These are phyloP conservation scores for Gossypium mustelinum DNA, from an alignment of 345 rosid genomes.

Conservation along the genomic window DNA sequence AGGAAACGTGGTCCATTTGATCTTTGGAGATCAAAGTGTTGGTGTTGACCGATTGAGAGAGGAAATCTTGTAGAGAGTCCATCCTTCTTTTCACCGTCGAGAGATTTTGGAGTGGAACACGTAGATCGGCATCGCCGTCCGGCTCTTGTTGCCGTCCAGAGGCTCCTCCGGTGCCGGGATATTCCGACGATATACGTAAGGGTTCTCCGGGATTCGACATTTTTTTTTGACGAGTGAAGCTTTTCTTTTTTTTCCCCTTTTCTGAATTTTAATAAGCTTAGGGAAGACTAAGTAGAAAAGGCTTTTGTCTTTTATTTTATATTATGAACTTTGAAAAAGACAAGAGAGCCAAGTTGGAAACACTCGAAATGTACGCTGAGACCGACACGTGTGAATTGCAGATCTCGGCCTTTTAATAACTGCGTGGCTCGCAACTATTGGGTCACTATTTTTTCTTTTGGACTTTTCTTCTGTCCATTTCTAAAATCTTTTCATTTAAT, in stretches of 20 bases:
- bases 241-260: too few species aligned
- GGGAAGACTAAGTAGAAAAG: neutral
- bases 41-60: slow-evolving; percentile 39
- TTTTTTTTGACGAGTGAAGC: neutral
- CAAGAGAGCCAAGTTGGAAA: neutral
- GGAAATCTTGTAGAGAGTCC: slow-evolving; percentile 44
- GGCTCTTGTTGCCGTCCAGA: neutral
- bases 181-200: neutral
- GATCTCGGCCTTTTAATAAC: neutral
- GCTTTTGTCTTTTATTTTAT: neutral
- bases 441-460: too few species aligned
- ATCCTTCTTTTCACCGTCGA: slow-evolving; percentile 33
- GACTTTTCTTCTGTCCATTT: too few species aligned
- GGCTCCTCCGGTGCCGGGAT: neutral
- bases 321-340: neutral
- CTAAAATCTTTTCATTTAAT: too few species aligned
- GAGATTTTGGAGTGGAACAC: slow-evolving; percentile 35
- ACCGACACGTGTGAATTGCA: neutral
- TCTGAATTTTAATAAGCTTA: neutral
- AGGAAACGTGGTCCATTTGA: slow-evolving; percentile 46
- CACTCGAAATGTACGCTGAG: neutral
- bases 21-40: slow-evolving; percentile 29
- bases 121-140: slow-evolving; percentile 13
- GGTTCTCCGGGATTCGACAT: slow-evolving; percentile 22
- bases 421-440: too few species aligned